Evolutionary conservation across 2,329 filamentous ascomycete species (phyloP).

Genomic region (Arthrinium puccinioides): DNA sequence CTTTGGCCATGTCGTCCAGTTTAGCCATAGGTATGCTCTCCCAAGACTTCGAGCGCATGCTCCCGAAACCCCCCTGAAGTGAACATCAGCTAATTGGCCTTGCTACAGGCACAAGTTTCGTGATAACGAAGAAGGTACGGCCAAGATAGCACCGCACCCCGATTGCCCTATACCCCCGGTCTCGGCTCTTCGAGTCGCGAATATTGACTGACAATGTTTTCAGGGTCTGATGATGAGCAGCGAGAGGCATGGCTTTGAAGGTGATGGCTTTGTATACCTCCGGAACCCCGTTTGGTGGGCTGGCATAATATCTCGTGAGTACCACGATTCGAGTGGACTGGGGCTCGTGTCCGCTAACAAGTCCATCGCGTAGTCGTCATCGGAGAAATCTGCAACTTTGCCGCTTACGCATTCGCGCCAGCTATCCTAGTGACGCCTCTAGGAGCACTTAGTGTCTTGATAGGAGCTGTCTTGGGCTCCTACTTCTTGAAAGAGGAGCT

Average conservation of each 20-base stretch:
- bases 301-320: constrained; percentile 79
- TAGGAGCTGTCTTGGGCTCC: constrained; percentile 87
- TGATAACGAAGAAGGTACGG: constrained; percentile 94
- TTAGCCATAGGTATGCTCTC: constrained; percentile 62
- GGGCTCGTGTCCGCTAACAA: no score
- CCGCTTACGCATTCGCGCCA: constrained; percentile 94
- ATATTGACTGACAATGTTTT: constrained; percentile 5
- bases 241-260: constrained; percentile 89
- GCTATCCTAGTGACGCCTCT: constrained; percentile 97
- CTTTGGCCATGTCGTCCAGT: constrained; percentile 66
- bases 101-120: constrained; percentile 77
- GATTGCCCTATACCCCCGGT: constrained; percentile 1
- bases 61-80: no score
- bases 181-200: constrained; percentile 4
- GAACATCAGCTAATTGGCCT: constrained; percentile 6
- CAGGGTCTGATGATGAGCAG: constrained; percentile 86
- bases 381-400: constrained; percentile 95
- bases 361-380: constrained; percentile 60
- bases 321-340: no score
- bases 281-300: constrained; percentile 97
- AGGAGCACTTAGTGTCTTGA: constrained; percentile 87
- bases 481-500: constrained; percentile 90
- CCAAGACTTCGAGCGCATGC: no score
- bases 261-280: constrained; percentile 90
- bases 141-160: constrained; percentile 1